phyloP scores from a whole-genome alignment of 768 basidiomycete species.

The Termitomyces sp. region DNA sequence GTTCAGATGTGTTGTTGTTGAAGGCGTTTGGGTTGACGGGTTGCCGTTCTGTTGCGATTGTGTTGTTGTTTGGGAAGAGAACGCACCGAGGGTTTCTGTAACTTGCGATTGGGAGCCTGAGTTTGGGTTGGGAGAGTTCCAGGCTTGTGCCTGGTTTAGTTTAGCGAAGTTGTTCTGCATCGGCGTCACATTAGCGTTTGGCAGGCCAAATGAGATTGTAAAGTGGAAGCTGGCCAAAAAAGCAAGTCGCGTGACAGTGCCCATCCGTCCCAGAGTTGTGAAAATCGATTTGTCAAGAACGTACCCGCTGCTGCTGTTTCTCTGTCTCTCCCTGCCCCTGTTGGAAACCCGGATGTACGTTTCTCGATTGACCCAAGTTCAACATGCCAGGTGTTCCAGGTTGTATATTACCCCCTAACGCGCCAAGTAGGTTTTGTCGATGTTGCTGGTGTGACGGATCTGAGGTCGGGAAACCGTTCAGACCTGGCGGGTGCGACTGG shows the following conservation, averaged over 20 bases:
- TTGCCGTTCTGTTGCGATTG: slow-evolving; percentile 40
- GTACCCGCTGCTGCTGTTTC: slow-evolving; percentile 58
- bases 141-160: slow-evolving; percentile 57
- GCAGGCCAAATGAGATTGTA: slow-evolving; percentile 5
- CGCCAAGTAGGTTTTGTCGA: slow-evolving; percentile 52
- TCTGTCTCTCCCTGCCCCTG: slow-evolving; percentile 59
- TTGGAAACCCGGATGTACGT: slow-evolving; percentile 48
- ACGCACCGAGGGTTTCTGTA: slow-evolving; percentile 12
- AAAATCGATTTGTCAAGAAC: slow-evolving; percentile 23
- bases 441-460: slow-evolving; percentile 37
- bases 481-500: slow-evolving; percentile 65
- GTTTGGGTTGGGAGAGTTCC: slow-evolving; percentile 54
- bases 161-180: slow-evolving; percentile 57
- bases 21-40: slow-evolving; percentile 29
- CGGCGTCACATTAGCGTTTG: slow-evolving; percentile 13
- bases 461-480: slow-evolving; percentile 58
- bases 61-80: slow-evolving; percentile 17
- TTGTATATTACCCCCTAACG: slow-evolving; percentile 33
- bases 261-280: not conserved
- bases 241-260: slow-evolving; percentile 7
- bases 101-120: slow-evolving; percentile 30
- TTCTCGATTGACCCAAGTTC: slow-evolving; percentile 45
- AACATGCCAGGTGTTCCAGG: slow-evolving; percentile 62
- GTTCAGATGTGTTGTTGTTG: slow-evolving; percentile 43
- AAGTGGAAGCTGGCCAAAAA: slow-evolving; percentile 3